Evolutionary conservation across 2,329 filamentous ascomycete species (phyloP), one percentile per base, ranked within the genome.

Genomic region (Pestalotiopsis sp.): DNA sequence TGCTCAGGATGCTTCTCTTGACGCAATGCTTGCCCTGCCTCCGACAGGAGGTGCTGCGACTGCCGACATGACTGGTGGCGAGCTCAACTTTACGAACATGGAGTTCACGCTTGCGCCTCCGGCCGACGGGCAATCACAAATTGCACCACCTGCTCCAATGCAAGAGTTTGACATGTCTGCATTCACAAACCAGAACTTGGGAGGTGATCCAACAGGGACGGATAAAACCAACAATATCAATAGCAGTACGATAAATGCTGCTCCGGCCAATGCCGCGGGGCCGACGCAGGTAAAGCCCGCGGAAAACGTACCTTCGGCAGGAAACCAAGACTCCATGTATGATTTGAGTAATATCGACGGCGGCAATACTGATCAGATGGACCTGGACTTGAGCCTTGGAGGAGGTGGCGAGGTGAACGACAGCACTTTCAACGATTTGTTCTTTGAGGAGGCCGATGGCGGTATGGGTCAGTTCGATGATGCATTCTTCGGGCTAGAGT

Each of bases 21-120:
- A 73, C 23, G 67, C 68, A 27, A 74, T 70, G 66, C 31, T 70
- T 4, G 67, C 64, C 45, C 59, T 72, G 61, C 69, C 71, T 25
- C 45, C 70, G 11, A 70, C 71, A 52, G 64, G 66, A 2, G 71
- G 70, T 12, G 61, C 66, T n/a, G 69, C 69, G 41, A 71, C 65
- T 49, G 57, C 70, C 23, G 66, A 69, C 31, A 73, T 72, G 63
- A 63, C 68, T 20, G 76, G 79, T 61, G 75, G 81, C n/a, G 82
- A 83, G 65, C 79, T 84, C 7, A 83, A 83, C 70, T 89, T 88
- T 72, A 88, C 87, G 14, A 81, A 88, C 70, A 88, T 88, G 85
- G 82, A 86, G 45, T 89, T 89, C 71, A 83, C 85, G 0, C 78
- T 88, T 4, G 86, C 84, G 1, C 84, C 86, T 0, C 70, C 81